Evolutionary conservation across 2,329 filamentous ascomycete species (phyloP), one percentile per base, ranked within the genome.

Genomic region (Neonectria neomacrospora): DNA sequence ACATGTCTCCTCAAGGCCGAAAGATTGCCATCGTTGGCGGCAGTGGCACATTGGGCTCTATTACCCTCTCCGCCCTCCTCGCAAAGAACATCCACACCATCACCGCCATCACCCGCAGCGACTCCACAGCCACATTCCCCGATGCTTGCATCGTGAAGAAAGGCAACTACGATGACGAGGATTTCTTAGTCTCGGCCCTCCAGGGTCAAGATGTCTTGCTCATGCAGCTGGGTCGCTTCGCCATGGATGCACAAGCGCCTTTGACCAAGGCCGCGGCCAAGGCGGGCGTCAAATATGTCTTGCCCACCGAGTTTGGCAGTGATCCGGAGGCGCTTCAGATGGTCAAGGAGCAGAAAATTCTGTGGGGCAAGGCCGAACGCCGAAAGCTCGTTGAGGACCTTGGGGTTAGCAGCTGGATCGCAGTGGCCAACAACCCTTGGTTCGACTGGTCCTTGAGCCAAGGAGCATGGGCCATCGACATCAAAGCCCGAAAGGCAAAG

Each of bases 101-200:
- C 63, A 87, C 84, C 1, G 83, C 82, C 63, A 73, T 88, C 42
- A 81, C 81, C 2, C 83, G 85, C 47, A 55, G 66, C 2, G 80
- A 78, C 30, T 83, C 82, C 67, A 79, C 72, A 3, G 75, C 67
- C 62, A 77, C 67, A 0, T 74, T 86, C 3, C 82, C 81, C 8
- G 65, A 71, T 0, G 81, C 75, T 20, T 73, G 84, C 47, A 67
- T 71, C 5, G 71, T 80, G 37, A 78, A 75, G 22, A 73, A 69
- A 23, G 73, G 85, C 61, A 75, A 86, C 76, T 88, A 88, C 73
- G 69, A 80, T 14, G 75, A 84, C 18, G 76, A 80, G 4, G 64
- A 71, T 1, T 75, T 76, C 55, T 67, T 77, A 12, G 58, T 69
- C 2, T 42, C 63, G 3, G 69, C 69, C 2, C 72, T 80, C 12